Conservation (phyloP, 2,329 filamentous ascomycete genomes). For the Blumeriella jaapii region DNA sequence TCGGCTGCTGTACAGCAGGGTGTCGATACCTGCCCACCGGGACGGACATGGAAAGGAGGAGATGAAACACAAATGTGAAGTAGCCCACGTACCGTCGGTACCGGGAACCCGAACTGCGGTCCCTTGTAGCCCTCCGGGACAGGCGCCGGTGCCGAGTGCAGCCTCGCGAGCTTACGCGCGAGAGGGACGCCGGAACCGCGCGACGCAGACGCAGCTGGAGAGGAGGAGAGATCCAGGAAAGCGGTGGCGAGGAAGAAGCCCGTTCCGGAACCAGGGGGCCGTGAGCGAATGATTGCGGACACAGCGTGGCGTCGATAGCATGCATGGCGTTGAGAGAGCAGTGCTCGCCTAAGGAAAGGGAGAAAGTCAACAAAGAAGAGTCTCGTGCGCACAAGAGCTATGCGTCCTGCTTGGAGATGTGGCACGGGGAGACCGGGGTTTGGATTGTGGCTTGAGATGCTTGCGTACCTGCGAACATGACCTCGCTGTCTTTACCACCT, state of each 20-base stretch:
- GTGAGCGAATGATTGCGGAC: slow-evolving; percentile 63
- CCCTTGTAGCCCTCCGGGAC: slow-evolving; percentile 43
- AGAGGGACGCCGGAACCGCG: slow-evolving; percentile 41
- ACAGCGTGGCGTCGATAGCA: slow-evolving; percentile 57
- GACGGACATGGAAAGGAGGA: not conserved
- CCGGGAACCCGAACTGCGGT: slow-evolving; percentile 72
- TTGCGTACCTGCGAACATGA: slow-evolving; percentile 56
- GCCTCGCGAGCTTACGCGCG: slow-evolving; percentile 62
- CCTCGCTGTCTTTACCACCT: slow-evolving; percentile 45
- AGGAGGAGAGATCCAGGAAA: slow-evolving; percentile 55
- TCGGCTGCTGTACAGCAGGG: no score
- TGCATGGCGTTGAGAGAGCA: slow-evolving; percentile 76
- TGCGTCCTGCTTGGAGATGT: not conserved
- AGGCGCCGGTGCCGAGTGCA: slow-evolving; percentile 69
- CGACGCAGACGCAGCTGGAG: slow-evolving; percentile 17
- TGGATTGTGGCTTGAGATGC: slow-evolving; percentile 1
- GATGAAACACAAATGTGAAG: slow-evolving; percentile 29
- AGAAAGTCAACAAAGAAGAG: not conserved
- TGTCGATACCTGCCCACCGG: slow-evolving; percentile 75
- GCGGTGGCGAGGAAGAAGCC: slow-evolving; percentile 57
- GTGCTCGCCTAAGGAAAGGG: slow-evolving; percentile 54
- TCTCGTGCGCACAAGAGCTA: not conserved
- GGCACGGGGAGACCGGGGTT: not conserved
- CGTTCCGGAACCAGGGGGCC: slow-evolving; percentile 39
- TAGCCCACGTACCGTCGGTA: slow-evolving; percentile 82